These are phyloP conservation scores for Kodamaea fungicola DNA, from an alignment of 1,139 yeast genomes.

Conservation along the genomic window DNA sequence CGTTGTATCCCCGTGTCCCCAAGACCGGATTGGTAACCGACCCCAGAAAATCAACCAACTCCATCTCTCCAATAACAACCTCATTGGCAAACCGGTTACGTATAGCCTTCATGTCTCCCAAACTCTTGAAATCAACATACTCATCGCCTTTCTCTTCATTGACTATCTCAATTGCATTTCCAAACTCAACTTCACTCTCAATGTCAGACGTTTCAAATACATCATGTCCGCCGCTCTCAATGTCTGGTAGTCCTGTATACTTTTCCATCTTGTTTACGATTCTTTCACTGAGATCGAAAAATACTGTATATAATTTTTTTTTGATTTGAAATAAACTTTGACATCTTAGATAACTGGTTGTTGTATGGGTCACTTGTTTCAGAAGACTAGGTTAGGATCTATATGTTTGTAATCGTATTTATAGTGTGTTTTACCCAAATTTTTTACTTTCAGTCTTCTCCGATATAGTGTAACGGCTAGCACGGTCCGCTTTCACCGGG, in stretches of 20 bases:
- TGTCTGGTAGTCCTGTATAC: slow-evolving; percentile 25
- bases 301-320: not conserved
- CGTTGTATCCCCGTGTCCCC: slow-evolving; percentile 26
- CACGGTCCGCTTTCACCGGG: slow-evolving; percentile 84
- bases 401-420: too few relatives aligned
- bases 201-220: slow-evolving; percentile 51
- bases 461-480: slow-evolving; percentile 82
- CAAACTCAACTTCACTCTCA: slow-evolving; percentile 28
- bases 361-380: not conserved
- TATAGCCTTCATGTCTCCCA: slow-evolving; percentile 19
- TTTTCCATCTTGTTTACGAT: slow-evolving; percentile 13
- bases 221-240: slow-evolving; percentile 27
- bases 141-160: not conserved
- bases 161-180: not conserved
- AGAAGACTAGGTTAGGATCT: too few relatives aligned
- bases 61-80: slow-evolving; percentile 13
- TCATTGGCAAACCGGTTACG: slow-evolving; percentile 19
- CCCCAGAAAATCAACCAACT: slow-evolving; percentile 37
- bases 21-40: slow-evolving; percentile 16
- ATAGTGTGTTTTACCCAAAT: too few relatives aligned
- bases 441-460: slow-evolving; percentile 19
- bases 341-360: not conserved
- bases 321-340: not conserved
- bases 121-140: slow-evolving; percentile 10
- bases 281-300: too few relatives aligned